Conservation (phyloP, 1,284 basidiomycete genomes). For the Fomitopsis pinicola region DNA sequence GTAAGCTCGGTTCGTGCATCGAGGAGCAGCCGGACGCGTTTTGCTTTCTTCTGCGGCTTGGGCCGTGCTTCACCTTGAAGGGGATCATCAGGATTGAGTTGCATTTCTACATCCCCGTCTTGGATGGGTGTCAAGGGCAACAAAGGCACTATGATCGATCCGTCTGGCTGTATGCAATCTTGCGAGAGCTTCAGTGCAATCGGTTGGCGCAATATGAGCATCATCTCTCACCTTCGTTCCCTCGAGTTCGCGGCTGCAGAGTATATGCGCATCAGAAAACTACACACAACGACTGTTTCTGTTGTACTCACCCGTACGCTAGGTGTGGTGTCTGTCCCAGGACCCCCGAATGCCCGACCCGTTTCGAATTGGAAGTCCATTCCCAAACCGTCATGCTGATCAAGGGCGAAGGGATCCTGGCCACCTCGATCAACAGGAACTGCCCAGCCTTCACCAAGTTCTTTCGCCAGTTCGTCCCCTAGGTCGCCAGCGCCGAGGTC, state of each 20-base stretch:
- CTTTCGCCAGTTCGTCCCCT: conserved; percentile 66
- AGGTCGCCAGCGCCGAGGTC: conserved; percentile 50
- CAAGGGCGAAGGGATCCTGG: conserved; percentile 9
- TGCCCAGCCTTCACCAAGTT: conserved; percentile 70
- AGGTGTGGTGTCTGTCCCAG: not conserved
- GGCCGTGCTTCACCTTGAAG: conserved; percentile 30
- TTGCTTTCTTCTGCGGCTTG: conserved; percentile 32
- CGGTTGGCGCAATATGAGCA: not conserved
- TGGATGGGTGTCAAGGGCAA: conserved; percentile 17
- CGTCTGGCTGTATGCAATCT: conserved; percentile 9
- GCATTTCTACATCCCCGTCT: conserved; percentile 7
- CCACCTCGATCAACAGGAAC: conserved; percentile 6
- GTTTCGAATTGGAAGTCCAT: conserved; percentile 4
- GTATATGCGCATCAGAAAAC: not conserved
- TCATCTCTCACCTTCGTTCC: not conserved
- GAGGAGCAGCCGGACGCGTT: conserved; percentile 37
- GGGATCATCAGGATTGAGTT: not conserved
- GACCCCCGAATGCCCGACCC: not conserved
- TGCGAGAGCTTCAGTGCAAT: not conserved
- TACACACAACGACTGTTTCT: too few species aligned
- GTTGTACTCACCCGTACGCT: not conserved
- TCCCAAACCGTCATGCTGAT: conserved; percentile 1
- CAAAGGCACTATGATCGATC: conserved; percentile 22
- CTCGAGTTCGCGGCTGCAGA: not conserved
- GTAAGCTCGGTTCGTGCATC: conserved; percentile 73